A percentile compares a stretch with the other conserved stretches of the same genome.
phyloP scores from a whole-genome alignment of 257 asterid species.

The Ophiorrhiza pumila region DNA sequence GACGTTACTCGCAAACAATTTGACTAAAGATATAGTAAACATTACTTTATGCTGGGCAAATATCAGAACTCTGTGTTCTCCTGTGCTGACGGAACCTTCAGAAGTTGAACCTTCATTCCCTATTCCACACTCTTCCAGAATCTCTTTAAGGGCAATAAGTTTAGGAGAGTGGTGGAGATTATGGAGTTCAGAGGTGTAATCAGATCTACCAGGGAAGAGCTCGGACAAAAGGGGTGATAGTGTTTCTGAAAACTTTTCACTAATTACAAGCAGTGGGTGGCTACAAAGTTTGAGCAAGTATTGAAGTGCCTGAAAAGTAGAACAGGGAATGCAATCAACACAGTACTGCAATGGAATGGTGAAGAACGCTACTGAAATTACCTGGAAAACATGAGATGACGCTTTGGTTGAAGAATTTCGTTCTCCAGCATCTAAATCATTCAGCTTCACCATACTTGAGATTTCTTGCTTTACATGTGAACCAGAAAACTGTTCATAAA shows the following conservation, averaged over 20 bases:
- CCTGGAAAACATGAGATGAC: constrained; percentile 99
- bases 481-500: constrained; percentile 93
- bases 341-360: constrained; percentile 1
- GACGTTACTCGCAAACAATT: constrained; percentile 2
- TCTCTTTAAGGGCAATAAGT: constrained; percentile 96
- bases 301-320: constrained; percentile 78
- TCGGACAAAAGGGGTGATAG: constrained; percentile 67
- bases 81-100: constrained; percentile 67
- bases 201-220: constrained; percentile 62
- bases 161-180: constrained; percentile 88
- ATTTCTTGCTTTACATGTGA: constrained; percentile 86
- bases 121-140: constrained; percentile 98
- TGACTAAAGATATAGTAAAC: not conserved
- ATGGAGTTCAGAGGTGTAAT: constrained; percentile 75
- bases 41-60: constrained; percentile 98
- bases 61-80: constrained; percentile 92
- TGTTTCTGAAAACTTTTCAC: constrained; percentile 77
- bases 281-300: constrained; percentile 96
- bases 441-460: constrained; percentile 70
- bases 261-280: constrained; percentile 88
- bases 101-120: constrained; percentile 81
- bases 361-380: constrained; percentile 23
- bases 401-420: constrained; percentile 56
- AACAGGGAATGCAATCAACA: constrained; percentile 23
- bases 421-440: constrained; percentile 61